Evolutionary conservation across 768 basidiomycete genomes (phyloP).

Genomic region (Calvatia gigantea): DNA sequence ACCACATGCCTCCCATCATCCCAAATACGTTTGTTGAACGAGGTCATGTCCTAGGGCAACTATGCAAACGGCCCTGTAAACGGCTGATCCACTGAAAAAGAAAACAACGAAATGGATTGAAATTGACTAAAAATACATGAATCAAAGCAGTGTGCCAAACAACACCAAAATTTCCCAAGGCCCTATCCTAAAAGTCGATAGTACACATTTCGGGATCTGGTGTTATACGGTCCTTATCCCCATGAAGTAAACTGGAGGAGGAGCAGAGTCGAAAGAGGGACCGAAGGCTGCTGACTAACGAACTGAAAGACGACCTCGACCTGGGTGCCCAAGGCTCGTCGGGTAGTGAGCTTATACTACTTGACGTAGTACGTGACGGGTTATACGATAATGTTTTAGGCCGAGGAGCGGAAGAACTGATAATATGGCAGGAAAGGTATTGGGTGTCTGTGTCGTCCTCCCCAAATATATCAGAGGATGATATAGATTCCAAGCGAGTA

Average conservation of each 20-base stretch:
- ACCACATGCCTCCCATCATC: no score
- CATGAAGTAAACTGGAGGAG: not conserved
- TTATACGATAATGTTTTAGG: conserved; percentile 18
- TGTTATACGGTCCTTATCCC: not conserved
- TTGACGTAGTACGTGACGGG: conserved; percentile 20
- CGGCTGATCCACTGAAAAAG: no score
- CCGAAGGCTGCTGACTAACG: not conserved
- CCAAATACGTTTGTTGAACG: no score
- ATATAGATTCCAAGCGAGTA: no score
- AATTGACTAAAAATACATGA: no score
- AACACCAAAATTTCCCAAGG: not conserved
- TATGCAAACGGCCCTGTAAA: no score
- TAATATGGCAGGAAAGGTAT: not conserved
- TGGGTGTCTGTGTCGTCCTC: conserved; percentile 14
- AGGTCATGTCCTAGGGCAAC: no score
- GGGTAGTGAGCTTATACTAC: not conserved
- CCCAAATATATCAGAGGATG: no score
- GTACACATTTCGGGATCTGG: not conserved
- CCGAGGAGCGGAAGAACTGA: conserved; percentile 12
- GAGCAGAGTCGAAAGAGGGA: conserved; percentile 4
- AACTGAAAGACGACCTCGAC: not conserved
- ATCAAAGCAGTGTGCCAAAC: not conserved
- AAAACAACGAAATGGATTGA: no score
- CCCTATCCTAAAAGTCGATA: not conserved
- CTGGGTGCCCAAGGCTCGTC: not conserved